Conservation (phyloP, 2,329 filamentous ascomycete genomes). For the Xylariaceae sp. region DNA sequence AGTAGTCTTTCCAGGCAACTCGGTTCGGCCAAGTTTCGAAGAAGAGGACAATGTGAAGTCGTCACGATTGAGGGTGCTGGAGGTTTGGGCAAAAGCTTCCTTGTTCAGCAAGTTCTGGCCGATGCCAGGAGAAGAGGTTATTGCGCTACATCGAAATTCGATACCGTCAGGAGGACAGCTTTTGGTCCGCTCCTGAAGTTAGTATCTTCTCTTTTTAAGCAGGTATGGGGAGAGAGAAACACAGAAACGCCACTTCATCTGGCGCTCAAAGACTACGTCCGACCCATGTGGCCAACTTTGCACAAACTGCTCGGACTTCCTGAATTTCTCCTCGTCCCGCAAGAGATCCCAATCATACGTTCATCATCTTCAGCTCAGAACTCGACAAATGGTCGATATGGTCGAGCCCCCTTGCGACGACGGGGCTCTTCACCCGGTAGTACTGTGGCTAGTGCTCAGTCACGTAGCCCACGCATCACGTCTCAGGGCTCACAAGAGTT, state of each 20-base stretch:
- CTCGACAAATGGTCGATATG: constrained; percentile 26
- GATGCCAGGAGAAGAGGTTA: constrained; percentile 60
- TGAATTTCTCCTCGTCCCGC: constrained; percentile 62
- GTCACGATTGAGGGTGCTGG: constrained; percentile 57
- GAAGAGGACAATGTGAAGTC: constrained; percentile 60
- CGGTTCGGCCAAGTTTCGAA: constrained; percentile 53
- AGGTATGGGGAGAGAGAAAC: constrained; percentile 63
- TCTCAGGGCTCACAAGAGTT: constrained; percentile 56
- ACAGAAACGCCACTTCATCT: constrained; percentile 62
- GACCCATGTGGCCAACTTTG: constrained; percentile 60
- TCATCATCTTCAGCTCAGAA: constrained; percentile 32
- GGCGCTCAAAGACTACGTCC: constrained; percentile 56
- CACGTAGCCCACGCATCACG: constrained; percentile 34
- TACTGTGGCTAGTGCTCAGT: constrained; percentile 32
- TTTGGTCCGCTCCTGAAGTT: constrained; percentile 62
- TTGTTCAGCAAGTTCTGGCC: constrained; percentile 58
- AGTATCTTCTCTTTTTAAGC: constrained; percentile 62
- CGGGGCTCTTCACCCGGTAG: constrained; percentile 47
- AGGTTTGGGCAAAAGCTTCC: constrained; percentile 61
- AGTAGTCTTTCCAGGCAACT: constrained; percentile 51
- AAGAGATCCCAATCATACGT: constrained; percentile 32
- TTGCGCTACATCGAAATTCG: constrained; percentile 63
- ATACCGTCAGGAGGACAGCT: constrained; percentile 54
- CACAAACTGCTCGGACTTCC: constrained; percentile 59
- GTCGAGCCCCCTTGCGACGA: constrained; percentile 32